Base-by-base conservation (phyloP, 176 grass and related monocot species). In the Oryza glaberrima region DNA sequence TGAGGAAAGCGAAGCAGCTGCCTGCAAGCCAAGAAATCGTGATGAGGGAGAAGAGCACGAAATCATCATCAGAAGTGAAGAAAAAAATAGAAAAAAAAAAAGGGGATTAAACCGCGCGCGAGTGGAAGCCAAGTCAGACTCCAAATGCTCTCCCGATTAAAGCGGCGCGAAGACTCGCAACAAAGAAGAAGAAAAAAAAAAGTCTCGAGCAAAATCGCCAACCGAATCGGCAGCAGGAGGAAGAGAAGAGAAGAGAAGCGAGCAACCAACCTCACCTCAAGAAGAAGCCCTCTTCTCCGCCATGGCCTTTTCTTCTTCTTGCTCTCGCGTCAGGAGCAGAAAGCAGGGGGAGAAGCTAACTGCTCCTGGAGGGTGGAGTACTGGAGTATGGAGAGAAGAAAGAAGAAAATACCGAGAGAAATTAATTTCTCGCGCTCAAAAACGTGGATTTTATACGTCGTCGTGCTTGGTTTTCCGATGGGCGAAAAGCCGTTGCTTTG, bases 1-100 rank as follows among this genome's bases (percentile, higher is more conserved):
- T 17, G 75, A 86, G 48, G 45, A 72, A 86, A 86, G 67, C 43
- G 72, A 82, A 86, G 73, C 43, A 86, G 73, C 43, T 58, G 13
- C 69, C 79, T 83, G 75, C 23, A 78, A 86, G 73, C 68, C 68
- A 64, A 67, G 8, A 73, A 10, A 32, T 32, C 30, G 30, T 32
- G 30, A 32, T 32, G 30, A 32, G 30, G 30, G 30, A 32, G 30
- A 32, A 32, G 30, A 32, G 30, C 30, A 32, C 30, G 30, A 32
- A 32, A 86, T 73, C 5, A n/a, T 44, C 43, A 63, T 20, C 16
- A 63, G 19, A n/a, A 56, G 40, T 41, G 51, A 56, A 54, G 0
- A 56, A 61, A 54, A 60, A 36, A 36, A 30, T 30, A 30, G 28
- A 38, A 7, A 38, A 36, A 36, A 36, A 36, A 36, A 36, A 36